Base-by-base conservation (phyloP, 192 early-diverging fungal genomes). In the Jimgerdemannia flammicorona region DNA sequence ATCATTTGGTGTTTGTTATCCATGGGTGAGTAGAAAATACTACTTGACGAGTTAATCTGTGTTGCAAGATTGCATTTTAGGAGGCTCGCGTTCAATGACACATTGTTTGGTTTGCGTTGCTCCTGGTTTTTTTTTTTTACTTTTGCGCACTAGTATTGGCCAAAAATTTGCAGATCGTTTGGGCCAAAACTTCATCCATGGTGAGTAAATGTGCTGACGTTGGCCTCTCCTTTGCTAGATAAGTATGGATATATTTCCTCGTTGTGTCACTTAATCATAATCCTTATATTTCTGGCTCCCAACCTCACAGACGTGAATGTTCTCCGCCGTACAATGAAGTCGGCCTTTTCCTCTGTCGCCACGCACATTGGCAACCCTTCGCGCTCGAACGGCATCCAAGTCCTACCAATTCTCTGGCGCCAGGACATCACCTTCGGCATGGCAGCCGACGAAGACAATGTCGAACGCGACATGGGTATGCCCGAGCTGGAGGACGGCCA, bases 351-450 rank as follows among this genome's bases (percentile, higher is more conserved):
- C 39, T 67, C 75, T 17, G 78, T 74, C 0, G 70, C 75, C 54
- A 54, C 67, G 54, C 66, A 43, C 43, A 72, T 72, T 42, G 67
- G 67, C 41, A 73, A 66, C 29, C 64, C 75, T 9, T n/a, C 54
- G 4, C 42, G 69, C 3, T 20, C 66, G 3, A 87, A 82, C 43
- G 89, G 89, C 7, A 80, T 96, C 20, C 95, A 95, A 77, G 84
- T 95, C 4, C 77, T 96, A 9, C 95, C 95, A 42, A 89, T 96
- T 4, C 88, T 93, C 71, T 96, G 95, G 95, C 77, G 94, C 49
- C 91, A 92, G 44, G 89, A 92, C 70, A 89, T 96, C 44, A 83
- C 86, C 43, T 94, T 95, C 82, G 93, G 92, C 4, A 91, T 91
- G 80, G 89, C 85, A 3, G 83, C 72, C 20, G 84, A 87, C 67